Evolutionary conservation across 768 basidiomycete genomes (phyloP), one percentile per base, ranked within the genome.

Genomic region (Chalciporus chontae): DNA sequence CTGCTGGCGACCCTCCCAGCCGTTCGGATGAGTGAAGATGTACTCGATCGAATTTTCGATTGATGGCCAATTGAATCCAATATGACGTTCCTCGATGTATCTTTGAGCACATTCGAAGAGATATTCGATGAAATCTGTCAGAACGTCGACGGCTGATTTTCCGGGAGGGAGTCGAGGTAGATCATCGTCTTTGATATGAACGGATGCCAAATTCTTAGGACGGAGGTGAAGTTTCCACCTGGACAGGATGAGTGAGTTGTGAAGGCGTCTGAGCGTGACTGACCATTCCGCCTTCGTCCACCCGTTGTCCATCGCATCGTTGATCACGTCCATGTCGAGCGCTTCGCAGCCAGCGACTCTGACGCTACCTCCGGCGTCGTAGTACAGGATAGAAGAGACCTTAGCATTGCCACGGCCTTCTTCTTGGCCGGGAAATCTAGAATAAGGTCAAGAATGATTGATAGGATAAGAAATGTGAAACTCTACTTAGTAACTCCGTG

Each of bases 241-340:
- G 40, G 26, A 9, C 11, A 5, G 3, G 7, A 19, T 4, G 17
- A 32, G n/a, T 4, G 17, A 32, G n/a, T 15, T 0, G 36, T 50
- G 45, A 40, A 26, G 11, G 23, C 17, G 11, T 17, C 43, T 4
- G 23, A 11, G 5, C 38, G 1, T 18, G 31, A 50, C 56, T 23
- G 18, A 74, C 75, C 73, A 75, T 61, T 77, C 75, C 1, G 72
- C 62, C 45, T 73, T 78, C 6, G 55, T 52, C 74, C 74, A 78
- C 43, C 53, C 68, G 45, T 73, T 68, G 3, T 69, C 63, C 42
- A 71, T 63, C 0, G 72, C 73, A 13, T 47, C 42, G 31, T 72
- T 69, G 2, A 58, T 57, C 18, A 72, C 61, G 3, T 65, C 66
- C 1, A 74, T 70, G 11, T 59, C 57, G 18, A 68, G 60, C 0